Evolutionary conservation across 331 rosid species (phyloP), one percentile per base, ranked within the genome.

Genomic region (Quercus lobata): DNA sequence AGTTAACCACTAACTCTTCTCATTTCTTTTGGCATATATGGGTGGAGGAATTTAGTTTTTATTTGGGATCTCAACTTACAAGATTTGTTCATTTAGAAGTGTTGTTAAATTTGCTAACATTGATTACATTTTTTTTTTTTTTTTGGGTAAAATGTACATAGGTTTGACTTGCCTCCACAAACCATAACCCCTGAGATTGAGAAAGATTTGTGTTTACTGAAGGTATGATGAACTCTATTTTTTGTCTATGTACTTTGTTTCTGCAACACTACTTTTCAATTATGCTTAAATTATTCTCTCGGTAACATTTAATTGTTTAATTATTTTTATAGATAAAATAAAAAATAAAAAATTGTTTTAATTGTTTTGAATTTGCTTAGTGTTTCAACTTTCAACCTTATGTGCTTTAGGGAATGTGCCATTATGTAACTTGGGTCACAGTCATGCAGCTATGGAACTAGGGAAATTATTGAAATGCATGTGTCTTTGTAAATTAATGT

Each of bases 131-230:
- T 25, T 25, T 0, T 25, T 25, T 25, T 25, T 25, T 0, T 25
- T 25, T n/a, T n/a, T n/a, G n/a, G 21, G 25, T 18, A 11, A 34
- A 66, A 18, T 1, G 32, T 68, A 35, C 76, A 73, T 78, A 94
- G 97, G 98, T 90, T 92, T 80, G 90, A 91, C 77, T 87, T 90
- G 97, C 89, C 95, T 56, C 91, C 98, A 16, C 91, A 84, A 78
- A 89, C 93, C 44, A 83, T 92, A 32, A 94, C 92, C 71, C 97
- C 91, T 0, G 93, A 91, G 83, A 70, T 91, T 73, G 86, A 89
- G 75, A 92, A 75, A 76, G 96, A 94, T 77, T 78, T 91, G 44
- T 86, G 89, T 27, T 63, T 94, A 73, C 82, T 90, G 73, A 91
- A 94, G 97, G 98, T 94, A 61, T 54, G 56, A 27, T 60, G 41